These are phyloP conservation scores for Davidsoniella australis DNA, from an alignment of 2,329 filamentous ascomycete genomes.

Conservation along the genomic window DNA sequence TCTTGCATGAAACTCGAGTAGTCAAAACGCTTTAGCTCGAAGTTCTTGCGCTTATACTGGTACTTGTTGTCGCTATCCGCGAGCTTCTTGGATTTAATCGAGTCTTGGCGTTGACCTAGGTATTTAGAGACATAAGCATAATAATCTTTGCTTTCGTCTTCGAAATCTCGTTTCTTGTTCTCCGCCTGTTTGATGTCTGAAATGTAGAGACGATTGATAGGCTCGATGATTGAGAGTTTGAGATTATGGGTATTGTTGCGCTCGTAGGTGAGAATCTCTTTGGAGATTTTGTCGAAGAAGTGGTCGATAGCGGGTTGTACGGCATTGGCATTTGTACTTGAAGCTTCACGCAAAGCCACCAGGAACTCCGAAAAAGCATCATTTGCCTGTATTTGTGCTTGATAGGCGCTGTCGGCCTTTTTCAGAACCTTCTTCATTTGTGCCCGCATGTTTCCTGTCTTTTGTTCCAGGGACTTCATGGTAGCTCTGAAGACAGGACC, in stretches of 20 bases:
- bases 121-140: constrained; percentile 92
- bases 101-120: constrained; percentile 89
- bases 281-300: constrained; percentile 93
- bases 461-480: constrained; percentile 90
- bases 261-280: constrained; percentile 78
- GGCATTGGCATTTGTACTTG: constrained; percentile 80
- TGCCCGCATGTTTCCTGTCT: constrained; percentile 81
- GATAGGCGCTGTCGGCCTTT: constrained; percentile 74
- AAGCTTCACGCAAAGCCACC: constrained; percentile 71
- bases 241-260: constrained; percentile 67
- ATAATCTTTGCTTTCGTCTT: constrained; percentile 97
- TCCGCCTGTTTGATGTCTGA: constrained; percentile 97
- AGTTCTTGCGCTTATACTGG: constrained; percentile 80
- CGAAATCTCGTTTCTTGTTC: constrained; percentile 90
- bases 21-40: constrained; percentile 94
- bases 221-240: constrained; percentile 88
- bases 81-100: constrained; percentile 92
- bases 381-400: constrained; percentile 68
- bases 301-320: constrained; percentile 95
- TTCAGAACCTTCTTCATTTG: constrained; percentile 95
- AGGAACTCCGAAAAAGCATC: constrained; percentile 70
- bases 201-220: constrained; percentile 78
- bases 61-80: constrained; percentile 93
- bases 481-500: constrained; percentile 91
- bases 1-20: constrained; percentile 99